Evolutionary conservation across 352 stramenopile genomes (phyloP).

Genomic region (Phytopythium montanum): DNA sequence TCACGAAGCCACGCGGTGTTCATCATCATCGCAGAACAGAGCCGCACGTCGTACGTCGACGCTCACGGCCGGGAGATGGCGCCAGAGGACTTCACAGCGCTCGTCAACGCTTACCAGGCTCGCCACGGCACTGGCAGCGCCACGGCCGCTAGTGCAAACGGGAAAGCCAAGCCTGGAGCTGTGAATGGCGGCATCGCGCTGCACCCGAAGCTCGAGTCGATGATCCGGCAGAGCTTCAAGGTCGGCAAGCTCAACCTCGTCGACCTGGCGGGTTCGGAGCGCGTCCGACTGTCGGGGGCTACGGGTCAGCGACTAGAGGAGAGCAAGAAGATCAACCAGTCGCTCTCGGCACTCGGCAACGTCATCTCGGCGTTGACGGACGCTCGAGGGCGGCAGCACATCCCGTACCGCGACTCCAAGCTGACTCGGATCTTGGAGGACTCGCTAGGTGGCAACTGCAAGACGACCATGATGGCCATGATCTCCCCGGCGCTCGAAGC

Average conservation of each 20-base stretch:
- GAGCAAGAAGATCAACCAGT: constrained; percentile 94
- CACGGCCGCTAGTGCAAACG: constrained; percentile 4
- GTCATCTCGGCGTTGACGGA: constrained; percentile 91
- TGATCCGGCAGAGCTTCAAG: constrained; percentile 92
- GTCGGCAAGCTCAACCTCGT: constrained; percentile 95
- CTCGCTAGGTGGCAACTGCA: constrained; percentile 91
- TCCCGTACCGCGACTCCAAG: constrained; percentile 93
- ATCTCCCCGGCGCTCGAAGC: constrained; percentile 88
- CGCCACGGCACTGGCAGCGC: constrained; percentile 27
- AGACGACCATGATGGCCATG: constrained; percentile 97
- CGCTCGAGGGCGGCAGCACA: constrained; percentile 83
- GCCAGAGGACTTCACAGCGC: constrained; percentile 78
- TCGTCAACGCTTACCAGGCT: constrained; percentile 75
- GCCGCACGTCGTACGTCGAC: constrained; percentile 88
- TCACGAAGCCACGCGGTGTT: constrained; percentile 91
- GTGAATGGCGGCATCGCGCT: constrained; percentile 29
- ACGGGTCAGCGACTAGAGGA: constrained; percentile 88
- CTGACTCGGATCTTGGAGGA: constrained; percentile 92
- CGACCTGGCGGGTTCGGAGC: constrained; percentile 90
- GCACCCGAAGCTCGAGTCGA: constrained; percentile 81
- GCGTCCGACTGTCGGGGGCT: constrained; percentile 83
- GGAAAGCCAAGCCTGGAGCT: constrained; percentile 11
- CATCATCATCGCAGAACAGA: constrained; percentile 94
- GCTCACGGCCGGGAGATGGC: constrained; percentile 73
- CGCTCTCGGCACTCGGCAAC: constrained; percentile 87